phyloP scores from a whole-genome alignment of 2,329 filamentous ascomycete species.

The Cytospora piceicola region DNA sequence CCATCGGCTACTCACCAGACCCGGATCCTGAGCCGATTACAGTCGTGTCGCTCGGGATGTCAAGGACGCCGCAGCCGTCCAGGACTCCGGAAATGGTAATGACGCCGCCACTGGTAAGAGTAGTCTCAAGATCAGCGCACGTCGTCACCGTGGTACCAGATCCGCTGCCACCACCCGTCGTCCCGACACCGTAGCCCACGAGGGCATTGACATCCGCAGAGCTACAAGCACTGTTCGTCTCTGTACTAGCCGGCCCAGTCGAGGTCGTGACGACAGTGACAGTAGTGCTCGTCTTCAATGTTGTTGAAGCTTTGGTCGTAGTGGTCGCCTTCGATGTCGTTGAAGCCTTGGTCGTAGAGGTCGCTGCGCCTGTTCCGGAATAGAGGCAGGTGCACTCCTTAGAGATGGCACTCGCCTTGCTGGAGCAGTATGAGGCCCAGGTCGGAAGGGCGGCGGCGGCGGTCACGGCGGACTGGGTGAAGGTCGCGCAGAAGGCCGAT shows the following conservation, averaged over 20 bases:
- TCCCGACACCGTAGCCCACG: slow-evolving; percentile 43
- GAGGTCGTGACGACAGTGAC: not conserved
- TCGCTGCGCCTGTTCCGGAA: slow-evolving; percentile 31
- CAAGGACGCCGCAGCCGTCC: slow-evolving; percentile 46
- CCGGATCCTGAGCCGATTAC: slow-evolving; percentile 53
- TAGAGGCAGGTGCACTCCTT: slow-evolving; percentile 40
- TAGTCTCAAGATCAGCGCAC: slow-evolving; percentile 45
- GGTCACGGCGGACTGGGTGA: slow-evolving; percentile 38
- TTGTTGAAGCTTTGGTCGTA: slow-evolving; percentile 29
- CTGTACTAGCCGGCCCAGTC: slow-evolving; percentile 9
- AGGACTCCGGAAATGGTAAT: slow-evolving; percentile 52
- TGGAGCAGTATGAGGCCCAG: slow-evolving; percentile 35
- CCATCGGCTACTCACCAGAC: slow-evolving; percentile 37
- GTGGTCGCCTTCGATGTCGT: too few species aligned
- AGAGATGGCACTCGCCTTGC: slow-evolving; percentile 37
- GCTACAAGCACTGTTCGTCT: slow-evolving; percentile 24
- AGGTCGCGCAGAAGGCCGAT: slow-evolving; percentile 41
- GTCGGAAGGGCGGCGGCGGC: slow-evolving; percentile 35
- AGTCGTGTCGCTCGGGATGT: slow-evolving; percentile 53
- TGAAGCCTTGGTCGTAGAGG: slow-evolving; percentile 26
- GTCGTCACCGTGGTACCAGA: slow-evolving; percentile 50
- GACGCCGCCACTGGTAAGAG: slow-evolving; percentile 45
- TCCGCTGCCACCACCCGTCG: slow-evolving; percentile 51
- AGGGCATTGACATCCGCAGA: slow-evolving; percentile 35
- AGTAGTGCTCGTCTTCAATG: slow-evolving; percentile 6